phyloP scores from a whole-genome alignment of 768 basidiomycete genomes.

The Udeniomyces megalosporus region DNA sequence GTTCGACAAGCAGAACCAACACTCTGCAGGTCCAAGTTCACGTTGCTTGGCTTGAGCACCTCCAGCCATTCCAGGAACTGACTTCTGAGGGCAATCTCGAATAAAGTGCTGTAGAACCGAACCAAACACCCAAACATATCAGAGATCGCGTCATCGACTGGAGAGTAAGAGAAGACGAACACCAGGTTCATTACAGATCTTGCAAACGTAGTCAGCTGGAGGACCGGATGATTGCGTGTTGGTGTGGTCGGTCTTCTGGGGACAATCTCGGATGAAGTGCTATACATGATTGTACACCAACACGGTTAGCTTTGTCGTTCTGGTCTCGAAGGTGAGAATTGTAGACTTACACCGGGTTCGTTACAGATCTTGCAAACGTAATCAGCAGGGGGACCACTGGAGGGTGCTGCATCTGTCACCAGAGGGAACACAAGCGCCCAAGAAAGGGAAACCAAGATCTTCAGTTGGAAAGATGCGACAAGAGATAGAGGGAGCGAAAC shows the following conservation, averaged over 20 bases:
- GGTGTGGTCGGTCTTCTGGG: constrained; percentile 49
- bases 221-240: constrained; percentile 35
- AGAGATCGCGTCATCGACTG: too few species aligned
- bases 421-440: too few species aligned
- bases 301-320: too few species aligned
- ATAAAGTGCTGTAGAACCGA: constrained; percentile 43
- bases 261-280: constrained; percentile 80
- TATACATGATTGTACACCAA: too few species aligned
- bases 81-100: constrained; percentile 69
- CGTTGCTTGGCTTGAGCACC: constrained; percentile 22
- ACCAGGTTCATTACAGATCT: constrained; percentile 46
- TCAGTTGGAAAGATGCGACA: too few species aligned
- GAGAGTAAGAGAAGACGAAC: constrained; percentile 28
- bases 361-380: constrained; percentile 80
- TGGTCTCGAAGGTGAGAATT: neutral
- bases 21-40: constrained; percentile 45
- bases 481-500: neutral
- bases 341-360: constrained; percentile 32
- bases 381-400: constrained; percentile 54
- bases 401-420: too few species aligned
- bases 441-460: too few species aligned
- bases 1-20: constrained; percentile 91
- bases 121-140: neutral
- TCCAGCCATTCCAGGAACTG: constrained; percentile 33
- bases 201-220: constrained; percentile 74